Evolutionary conservation across 192 early-diverging fungal species (phyloP).

Genomic region (Coemansia sp.): DNA sequence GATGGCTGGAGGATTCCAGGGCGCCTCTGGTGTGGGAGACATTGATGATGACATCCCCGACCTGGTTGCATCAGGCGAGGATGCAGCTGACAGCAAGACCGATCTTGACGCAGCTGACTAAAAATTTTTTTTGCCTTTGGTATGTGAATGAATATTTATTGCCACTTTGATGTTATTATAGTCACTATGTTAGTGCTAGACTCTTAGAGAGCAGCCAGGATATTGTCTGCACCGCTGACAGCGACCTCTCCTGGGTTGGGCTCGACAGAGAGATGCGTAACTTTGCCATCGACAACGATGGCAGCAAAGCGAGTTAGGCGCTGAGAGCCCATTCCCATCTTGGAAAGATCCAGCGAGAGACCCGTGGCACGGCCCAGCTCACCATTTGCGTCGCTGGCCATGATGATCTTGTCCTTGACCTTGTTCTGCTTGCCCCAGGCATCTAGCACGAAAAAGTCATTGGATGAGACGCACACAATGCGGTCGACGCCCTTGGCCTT

Average conservation of each 20-base stretch:
- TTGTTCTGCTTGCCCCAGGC: conserved; percentile 57
- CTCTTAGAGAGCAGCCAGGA: conserved; percentile 61
- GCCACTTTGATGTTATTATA: not conserved
- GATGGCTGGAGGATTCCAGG: conserved; percentile 85
- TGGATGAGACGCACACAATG: conserved; percentile 44
- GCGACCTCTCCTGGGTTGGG: conserved; percentile 54
- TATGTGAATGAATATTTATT: not conserved
- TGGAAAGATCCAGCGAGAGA: conserved; percentile 63
- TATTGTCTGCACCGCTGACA: conserved; percentile 58
- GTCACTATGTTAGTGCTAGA: not conserved
- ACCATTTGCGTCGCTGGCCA: conserved; percentile 77
- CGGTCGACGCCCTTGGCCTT: conserved; percentile 49
- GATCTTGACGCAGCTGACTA: conserved; percentile 55
- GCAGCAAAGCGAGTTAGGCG: conserved; percentile 73
- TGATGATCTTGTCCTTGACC: conserved; percentile 49
- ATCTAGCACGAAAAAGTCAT: conserved; percentile 60
- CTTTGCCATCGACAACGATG: conserved; percentile 68
- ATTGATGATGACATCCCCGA: conserved; percentile 96
- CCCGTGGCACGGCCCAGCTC: conserved; percentile 69
- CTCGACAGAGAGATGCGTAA: conserved; percentile 70
- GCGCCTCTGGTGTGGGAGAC: conserved; percentile 59
- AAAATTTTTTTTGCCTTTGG: not conserved
- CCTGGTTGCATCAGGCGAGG: conserved; percentile 78
- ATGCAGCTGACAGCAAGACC: conserved; percentile 57
- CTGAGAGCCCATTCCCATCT: conserved; percentile 61